Conservation (phyloP, 805 yeast genomes). For the Saccharomyces paradoxus region DNA sequence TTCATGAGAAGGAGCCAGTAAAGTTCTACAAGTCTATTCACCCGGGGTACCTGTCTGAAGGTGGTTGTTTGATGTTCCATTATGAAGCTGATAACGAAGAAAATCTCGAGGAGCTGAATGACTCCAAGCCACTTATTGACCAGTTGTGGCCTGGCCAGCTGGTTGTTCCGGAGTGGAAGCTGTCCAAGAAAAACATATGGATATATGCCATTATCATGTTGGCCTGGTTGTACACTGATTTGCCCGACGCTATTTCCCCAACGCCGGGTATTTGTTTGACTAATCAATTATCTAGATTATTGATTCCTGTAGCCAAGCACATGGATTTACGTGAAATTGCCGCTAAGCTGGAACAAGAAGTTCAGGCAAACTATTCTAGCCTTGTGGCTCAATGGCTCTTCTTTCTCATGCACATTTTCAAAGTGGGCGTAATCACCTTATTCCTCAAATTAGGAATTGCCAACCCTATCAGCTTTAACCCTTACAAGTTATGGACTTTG, state of each 20-base stretch:
- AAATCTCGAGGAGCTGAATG: slow-evolving; percentile 39
- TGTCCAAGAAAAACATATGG: slow-evolving; percentile 9
- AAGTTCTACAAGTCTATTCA: slow-evolving; percentile 54
- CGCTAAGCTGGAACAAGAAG: slow-evolving; percentile 42
- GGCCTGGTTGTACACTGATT: slow-evolving; percentile 84
- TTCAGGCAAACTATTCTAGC: slow-evolving; percentile 33
- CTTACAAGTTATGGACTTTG: slow-evolving; percentile 25
- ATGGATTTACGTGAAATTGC: slow-evolving; percentile 40
- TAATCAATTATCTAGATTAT: slow-evolving; percentile 39
- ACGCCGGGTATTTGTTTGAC: slow-evolving; percentile 87
- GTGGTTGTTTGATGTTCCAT: slow-evolving; percentile 70
- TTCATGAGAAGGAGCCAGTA: slow-evolving; percentile 55
- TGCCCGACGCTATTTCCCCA: slow-evolving; percentile 83
- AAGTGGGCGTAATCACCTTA: slow-evolving; percentile 47
- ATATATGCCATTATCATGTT: slow-evolving; percentile 30
- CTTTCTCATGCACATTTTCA: slow-evolving; percentile 63
- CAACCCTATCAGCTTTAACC: slow-evolving; percentile 61
- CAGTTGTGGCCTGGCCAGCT: slow-evolving; percentile 87
- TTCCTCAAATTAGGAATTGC: slow-evolving; percentile 61
- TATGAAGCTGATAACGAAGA: slow-evolving; percentile 45
- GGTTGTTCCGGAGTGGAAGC: slow-evolving; percentile 32
- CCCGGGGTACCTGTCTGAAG: slow-evolving; percentile 67
- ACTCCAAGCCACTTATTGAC: slow-evolving; percentile 46
- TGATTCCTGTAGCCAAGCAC: slow-evolving; percentile 24
- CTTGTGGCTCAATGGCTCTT: slow-evolving; percentile 53